Conservation (phyloP, 768 basidiomycete species). For the Mycena latifolia region DNA sequence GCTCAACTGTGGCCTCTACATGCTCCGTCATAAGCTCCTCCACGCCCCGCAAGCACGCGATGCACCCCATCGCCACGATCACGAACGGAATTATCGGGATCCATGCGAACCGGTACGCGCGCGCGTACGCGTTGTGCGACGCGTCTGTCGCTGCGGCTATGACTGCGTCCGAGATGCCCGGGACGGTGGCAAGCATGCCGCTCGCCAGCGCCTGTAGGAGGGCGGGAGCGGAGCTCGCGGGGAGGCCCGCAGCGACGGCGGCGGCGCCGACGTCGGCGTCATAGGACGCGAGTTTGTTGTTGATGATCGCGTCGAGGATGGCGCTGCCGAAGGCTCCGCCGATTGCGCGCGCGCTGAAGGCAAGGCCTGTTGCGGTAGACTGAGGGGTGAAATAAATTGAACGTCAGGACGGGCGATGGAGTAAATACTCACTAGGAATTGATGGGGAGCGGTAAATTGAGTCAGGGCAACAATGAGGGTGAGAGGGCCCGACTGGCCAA, state of each 20-base stretch:
- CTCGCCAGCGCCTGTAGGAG: conserved; percentile 24
- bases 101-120: conserved; percentile 36
- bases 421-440: conserved; percentile 23
- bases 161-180: conserved; percentile 20
- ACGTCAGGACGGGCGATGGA: neutral
- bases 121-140: conserved; percentile 31
- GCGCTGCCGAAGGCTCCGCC: conserved; percentile 38
- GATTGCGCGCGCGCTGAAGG: conserved; percentile 36
- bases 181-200: conserved; percentile 20
- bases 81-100: conserved; percentile 35
- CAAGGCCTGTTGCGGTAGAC: conserved; percentile 38
- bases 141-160: conserved; percentile 22
- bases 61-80: conserved; percentile 31
- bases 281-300: conserved; percentile 36
- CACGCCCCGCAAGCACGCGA: conserved; percentile 33
- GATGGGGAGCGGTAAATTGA: conserved; percentile 37
- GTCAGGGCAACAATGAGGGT: conserved; percentile 37
- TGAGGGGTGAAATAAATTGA: neutral
- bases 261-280: conserved; percentile 32
- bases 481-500: conserved; percentile 37
- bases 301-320: conserved; percentile 38
- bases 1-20: conserved; percentile 35
- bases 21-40: conserved; percentile 37
- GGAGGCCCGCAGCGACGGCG: conserved; percentile 33
- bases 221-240: conserved; percentile 23